Evolutionary conservation across 305 asterid genomes (phyloP).

Genomic region (Solanum aculeatissimum): DNA sequence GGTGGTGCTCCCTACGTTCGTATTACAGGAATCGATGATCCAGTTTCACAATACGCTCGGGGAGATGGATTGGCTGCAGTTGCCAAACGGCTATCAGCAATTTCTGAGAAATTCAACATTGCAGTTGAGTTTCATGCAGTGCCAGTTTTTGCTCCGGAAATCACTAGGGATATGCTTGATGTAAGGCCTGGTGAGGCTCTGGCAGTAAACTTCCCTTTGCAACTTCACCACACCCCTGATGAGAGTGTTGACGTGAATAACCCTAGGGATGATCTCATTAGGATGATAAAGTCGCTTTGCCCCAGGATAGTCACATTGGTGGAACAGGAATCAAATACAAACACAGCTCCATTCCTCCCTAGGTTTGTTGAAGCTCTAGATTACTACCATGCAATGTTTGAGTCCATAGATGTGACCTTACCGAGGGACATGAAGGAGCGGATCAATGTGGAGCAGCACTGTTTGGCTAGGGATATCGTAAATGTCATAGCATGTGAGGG

Average conservation of each 20-base stretch:
- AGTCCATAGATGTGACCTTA: constrained; percentile 60
- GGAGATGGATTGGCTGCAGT: constrained; percentile 54
- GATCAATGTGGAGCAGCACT: constrained; percentile 68
- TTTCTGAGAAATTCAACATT: constrained; percentile 53
- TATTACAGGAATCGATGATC: constrained; percentile 82
- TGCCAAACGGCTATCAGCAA: constrained; percentile 36
- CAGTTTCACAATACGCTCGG: constrained; percentile 53
- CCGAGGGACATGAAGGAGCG: constrained; percentile 58
- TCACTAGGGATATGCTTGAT: constrained; percentile 46
- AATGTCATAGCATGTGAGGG: constrained; percentile 88
- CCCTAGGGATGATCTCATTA: constrained; percentile 59
- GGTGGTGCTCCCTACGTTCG: constrained; percentile 72
- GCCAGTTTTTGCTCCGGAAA: constrained; percentile 49
- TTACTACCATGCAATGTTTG: constrained; percentile 70
- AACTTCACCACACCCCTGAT: constrained; percentile 76
- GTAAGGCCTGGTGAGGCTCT: constrained; percentile 61
- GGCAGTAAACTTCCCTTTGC: constrained; percentile 68
- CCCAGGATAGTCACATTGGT: constrained; percentile 71
- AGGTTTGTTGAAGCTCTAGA: constrained; percentile 57
- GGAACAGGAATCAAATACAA: constrained; percentile 82
- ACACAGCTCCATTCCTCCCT: constrained; percentile 56
- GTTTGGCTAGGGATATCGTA: constrained; percentile 73
- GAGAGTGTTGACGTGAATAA: constrained; percentile 72
- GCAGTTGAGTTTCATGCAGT: constrained; percentile 53
- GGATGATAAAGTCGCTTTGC: constrained; percentile 48